Conservation (phyloP, 202 grass and related monocot genomes). For the Panicum hallii region DNA sequence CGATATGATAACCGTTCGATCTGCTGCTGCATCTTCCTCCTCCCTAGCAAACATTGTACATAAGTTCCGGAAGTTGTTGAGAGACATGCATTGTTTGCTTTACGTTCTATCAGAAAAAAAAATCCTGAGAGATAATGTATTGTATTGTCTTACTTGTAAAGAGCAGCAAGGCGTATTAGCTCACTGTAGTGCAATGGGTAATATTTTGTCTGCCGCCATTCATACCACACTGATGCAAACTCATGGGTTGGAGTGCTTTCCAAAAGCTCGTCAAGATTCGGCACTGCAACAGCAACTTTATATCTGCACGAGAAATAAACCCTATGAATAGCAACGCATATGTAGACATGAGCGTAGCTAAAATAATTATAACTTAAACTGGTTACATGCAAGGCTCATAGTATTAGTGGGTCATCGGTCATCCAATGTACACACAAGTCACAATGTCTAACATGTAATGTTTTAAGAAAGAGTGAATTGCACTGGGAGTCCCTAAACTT, state of each 20-base stretch:
- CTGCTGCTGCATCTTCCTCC: too few species aligned
- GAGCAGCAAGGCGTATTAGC: slow-evolving; percentile 87
- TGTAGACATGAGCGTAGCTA: slow-evolving; percentile 14
- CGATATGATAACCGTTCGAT: too few species aligned
- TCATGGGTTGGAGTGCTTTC: slow-evolving; percentile 68
- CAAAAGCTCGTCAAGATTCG: slow-evolving; percentile 93
- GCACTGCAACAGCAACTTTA: slow-evolving; percentile 84
- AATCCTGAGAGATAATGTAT: too few species aligned
- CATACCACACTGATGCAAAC: slow-evolving; percentile 90
- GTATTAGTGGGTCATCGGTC: slow-evolving; percentile 13
- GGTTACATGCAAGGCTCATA: slow-evolving; percentile 28
- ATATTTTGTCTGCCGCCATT: slow-evolving; percentile 87
- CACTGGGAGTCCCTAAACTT: too few species aligned
- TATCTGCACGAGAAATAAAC: slow-evolving; percentile 57
- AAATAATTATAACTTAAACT: slow-evolving; percentile 2
- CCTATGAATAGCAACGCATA: slow-evolving; percentile 14
- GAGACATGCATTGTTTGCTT: too few species aligned
- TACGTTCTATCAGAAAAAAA: too few species aligned
- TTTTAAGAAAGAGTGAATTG: too few species aligned
- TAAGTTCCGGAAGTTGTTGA: too few species aligned
- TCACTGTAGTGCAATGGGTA: slow-evolving; percentile 94
- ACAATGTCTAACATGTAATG: background rate
- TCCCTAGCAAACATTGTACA: too few species aligned
- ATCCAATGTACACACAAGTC: slow-evolving; percentile 26
- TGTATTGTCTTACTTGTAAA: slow-evolving; percentile 82